Evolutionary conservation across 768 basidiomycete species (phyloP).

Genomic region (Myochromella boudieri): DNA sequence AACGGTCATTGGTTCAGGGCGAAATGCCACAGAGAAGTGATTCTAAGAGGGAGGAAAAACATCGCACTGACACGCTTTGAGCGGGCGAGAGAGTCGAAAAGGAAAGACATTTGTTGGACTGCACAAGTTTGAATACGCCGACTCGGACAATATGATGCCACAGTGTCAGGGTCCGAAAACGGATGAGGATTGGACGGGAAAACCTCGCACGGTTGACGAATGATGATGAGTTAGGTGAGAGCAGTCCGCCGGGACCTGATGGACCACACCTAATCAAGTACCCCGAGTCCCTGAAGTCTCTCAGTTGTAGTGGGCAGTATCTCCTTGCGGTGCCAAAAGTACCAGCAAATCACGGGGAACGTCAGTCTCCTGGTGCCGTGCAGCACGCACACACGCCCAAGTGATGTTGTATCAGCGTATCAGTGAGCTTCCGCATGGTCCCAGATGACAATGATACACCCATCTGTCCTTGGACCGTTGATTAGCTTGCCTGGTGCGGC

Average conservation of each 20-base stretch:
- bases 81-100: no score
- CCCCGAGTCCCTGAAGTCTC: conserved; percentile 1
- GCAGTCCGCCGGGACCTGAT: conserved; percentile 9
- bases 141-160: no score
- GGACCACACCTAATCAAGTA: background rate
- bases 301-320: background rate
- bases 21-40: no score
- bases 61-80: no score
- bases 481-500: conserved; percentile 7
- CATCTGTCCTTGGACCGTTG: conserved; percentile 8
- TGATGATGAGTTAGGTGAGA: no score
- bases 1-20: no score
- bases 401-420: conserved; percentile 16
- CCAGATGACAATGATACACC: conserved; percentile 5
- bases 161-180: no score
- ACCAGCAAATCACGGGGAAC: conserved; percentile 9
- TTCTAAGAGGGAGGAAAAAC: no score
- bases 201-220: background rate
- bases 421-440: conserved; percentile 9
- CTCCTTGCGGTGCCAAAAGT: conserved; percentile 11
- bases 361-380: conserved; percentile 14
- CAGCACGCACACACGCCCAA: conserved; percentile 7
- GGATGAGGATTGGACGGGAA: no score
- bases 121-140: no score
- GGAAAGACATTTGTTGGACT: no score